These are phyloP conservation scores for Chrysanthemum seticuspe DNA, from an alignment of 129 eudicot species.

Conservation along the genomic window DNA sequence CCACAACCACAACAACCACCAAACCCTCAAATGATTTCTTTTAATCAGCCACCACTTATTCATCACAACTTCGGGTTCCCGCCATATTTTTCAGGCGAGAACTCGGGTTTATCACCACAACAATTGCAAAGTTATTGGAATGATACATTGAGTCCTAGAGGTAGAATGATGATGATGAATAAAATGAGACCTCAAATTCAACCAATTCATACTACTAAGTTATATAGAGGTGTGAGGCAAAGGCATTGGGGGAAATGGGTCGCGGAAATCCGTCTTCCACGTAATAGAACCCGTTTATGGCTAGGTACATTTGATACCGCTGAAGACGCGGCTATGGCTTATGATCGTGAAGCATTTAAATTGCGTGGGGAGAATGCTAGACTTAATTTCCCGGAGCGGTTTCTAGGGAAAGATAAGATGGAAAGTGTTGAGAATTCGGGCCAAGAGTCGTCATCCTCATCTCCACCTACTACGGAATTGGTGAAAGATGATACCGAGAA, in stretches of 20 bases:
- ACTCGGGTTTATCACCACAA: slow-evolving; percentile 45
- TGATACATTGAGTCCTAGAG: slow-evolving; percentile 73
- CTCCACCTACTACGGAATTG: slow-evolving; percentile 11
- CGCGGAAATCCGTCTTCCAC: slow-evolving; percentile 86
- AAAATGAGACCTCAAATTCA: slow-evolving; percentile 47
- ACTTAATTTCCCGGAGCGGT: slow-evolving; percentile 80
- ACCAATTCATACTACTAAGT: slow-evolving; percentile 56
- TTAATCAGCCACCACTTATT: slow-evolving; percentile 40
- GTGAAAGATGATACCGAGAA: slow-evolving; percentile 24
- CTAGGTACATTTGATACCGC: slow-evolving; percentile 90
- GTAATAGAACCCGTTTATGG: slow-evolving; percentile 85
- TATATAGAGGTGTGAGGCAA: slow-evolving; percentile 88
- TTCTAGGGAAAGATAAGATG: slow-evolving; percentile 40
- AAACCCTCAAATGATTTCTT: slow-evolving; percentile 67
- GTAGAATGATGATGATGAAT: slow-evolving; percentile 80
- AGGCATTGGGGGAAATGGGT: slow-evolving; percentile 99
- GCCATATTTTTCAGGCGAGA: slow-evolving; percentile 62
- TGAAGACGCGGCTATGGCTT: slow-evolving; percentile 93
- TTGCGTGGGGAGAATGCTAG: slow-evolving; percentile 76
- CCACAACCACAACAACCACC: slow-evolving; percentile 28
- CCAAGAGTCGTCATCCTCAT: slow-evolving; percentile 28
- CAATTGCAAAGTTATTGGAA: slow-evolving; percentile 69
- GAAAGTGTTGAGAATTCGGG: slow-evolving; percentile 6
- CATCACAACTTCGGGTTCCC: slow-evolving; percentile 54
- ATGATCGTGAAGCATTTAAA: slow-evolving; percentile 84